Evolutionary conservation across 139 green algal species (phyloP), one percentile per base, ranked within the genome.

Genomic region (Limnomonas spitsbergensis): DNA sequence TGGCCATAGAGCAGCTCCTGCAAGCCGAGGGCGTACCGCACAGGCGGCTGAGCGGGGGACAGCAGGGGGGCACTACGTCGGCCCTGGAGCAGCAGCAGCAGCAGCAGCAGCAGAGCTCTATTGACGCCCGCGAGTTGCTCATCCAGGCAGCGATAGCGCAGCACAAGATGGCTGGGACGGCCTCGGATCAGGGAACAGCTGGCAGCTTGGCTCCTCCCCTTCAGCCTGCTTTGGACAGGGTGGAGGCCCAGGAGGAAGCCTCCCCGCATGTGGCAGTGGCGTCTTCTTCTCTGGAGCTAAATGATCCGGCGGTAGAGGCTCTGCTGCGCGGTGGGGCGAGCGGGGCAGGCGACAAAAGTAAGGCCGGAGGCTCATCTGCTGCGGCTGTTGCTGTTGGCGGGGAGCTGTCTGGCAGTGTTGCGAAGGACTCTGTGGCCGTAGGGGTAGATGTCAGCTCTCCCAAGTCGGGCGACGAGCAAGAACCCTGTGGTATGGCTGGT

Each of bases 101-200:
- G 47, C 47, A 61, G 47, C 47, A 61, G 47, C 47, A 61, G 47
- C 47, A 61, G 47, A 20, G 14, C 20, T 14, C 47, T 61, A 20
- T 61, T 61, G 47, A 61, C 47, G 20, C 20, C 47, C 14, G 14
- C 20, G 47, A 61, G 47, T 14, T 70, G 27, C 56, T 70, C 14
- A 37, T 70, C 4, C 56, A 70, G 29, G 56, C 56, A 32, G 56
- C 56, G n/a, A 70, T 70, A 4, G 56, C 56, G 29, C 4, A 70
- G 29, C 56, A 70, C 14, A 14, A 20, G 47, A 14, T 29, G 47
- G n/a, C n/a, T n/a, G n/a, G n/a, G n/a, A n/a, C n/a, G n/a, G n/a
- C n/a, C n/a, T n/a, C n/a, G n/a, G n/a, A n/a, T n/a, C n/a, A n/a
- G n/a, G n/a, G n/a, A n/a, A n/a, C n/a, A n/a, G n/a, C n/a, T n/a